Base-by-base conservation (phyloP, 768 basidiomycete genomes). In the Psilocybe sp. region DNA sequence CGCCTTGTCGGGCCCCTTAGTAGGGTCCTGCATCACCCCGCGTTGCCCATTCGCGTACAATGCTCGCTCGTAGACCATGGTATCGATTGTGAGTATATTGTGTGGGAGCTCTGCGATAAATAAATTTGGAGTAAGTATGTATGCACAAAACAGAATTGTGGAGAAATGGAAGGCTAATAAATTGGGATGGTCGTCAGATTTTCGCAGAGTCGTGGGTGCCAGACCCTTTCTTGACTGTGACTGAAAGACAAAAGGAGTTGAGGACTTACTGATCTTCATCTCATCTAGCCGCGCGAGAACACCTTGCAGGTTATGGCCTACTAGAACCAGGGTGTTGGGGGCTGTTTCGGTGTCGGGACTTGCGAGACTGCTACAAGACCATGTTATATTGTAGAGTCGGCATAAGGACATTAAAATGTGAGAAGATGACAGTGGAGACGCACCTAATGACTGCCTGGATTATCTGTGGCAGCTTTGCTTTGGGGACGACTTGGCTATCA, bases 311-410 rank as follows among this genome's bases (percentile, higher is more conserved):
- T 74, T 75, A 58, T 90, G 87, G 1, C 75, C 84, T 11, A 92
- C 79, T 5, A 92, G 71, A 13, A 92, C 85, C 33, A 92, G 79
- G 15, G 71, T 71, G 59, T 92, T 92, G 18, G 85, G 62, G 0
- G 72, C 66, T 12, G 80, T 85, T 59, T 92, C 90, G 1, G 86
- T 84, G 60, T 91, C 89, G 0, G 89, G 90, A 56, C 82, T 86
- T 5, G 80, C 71, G 16, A 91, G 76, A 59, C 85, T 87, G 57
- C 87, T 89, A 69, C 53, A 62, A 55, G 23, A 57, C 55, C 40
- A 44, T 45, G 55, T 55, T 53, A 53, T 10, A 41, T 36, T n/a
- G n/a, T n/a, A 5, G 16, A 18, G 38, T 15, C 50, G 37, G 55
- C 38, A 33, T 51, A 3, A 28, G 23, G 23, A 40, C 19, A 15